A percentile compares a stretch with the other conserved stretches of the same genome.
These are phyloP conservation scores for Purpureocillium lavendulum DNA, from an alignment of 2,329 filamentous ascomycete genomes.

Conservation along the genomic window DNA sequence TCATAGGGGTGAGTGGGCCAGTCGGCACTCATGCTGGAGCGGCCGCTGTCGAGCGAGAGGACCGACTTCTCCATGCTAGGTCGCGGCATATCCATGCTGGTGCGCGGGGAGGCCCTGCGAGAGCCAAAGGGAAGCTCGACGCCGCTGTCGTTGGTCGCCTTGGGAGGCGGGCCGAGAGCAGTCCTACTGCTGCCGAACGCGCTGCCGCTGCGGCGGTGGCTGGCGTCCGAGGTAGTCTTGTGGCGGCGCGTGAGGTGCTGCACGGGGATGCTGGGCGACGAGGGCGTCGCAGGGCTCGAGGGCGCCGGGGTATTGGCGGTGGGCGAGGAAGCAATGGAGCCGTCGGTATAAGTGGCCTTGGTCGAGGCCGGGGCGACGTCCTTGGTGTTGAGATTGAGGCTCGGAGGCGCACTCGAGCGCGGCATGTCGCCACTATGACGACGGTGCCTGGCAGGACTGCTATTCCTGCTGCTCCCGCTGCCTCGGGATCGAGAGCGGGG, in stretches of 20 bases:
- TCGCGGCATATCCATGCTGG: conserved; percentile 5
- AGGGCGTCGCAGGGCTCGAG: background rate
- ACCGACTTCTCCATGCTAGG: conserved; percentile 18
- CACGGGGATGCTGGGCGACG: conserved; percentile 5
- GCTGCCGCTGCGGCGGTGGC: background rate
- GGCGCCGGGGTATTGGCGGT: conserved; percentile 1
- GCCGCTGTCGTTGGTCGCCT: conserved; percentile 23
- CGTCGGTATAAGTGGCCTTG: background rate
- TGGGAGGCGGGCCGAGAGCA: conserved; percentile 9
- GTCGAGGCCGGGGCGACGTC: background rate
- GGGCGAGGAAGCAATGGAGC: conserved; percentile 4
- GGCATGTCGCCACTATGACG: conserved; percentile 9
- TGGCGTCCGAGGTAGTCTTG: too few species aligned
- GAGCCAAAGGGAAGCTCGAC: conserved; percentile 20
- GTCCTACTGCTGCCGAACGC: background rate
- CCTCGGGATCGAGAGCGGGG: conserved; percentile 16
- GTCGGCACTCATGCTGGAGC: conserved; percentile 26
- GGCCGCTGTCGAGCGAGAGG: conserved; percentile 26
- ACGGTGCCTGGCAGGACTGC: conserved; percentile 6
- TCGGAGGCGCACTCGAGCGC: conserved; percentile 4
- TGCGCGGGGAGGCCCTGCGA: background rate
- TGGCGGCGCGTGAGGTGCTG: background rate
- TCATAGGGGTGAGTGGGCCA: conserved; percentile 30
- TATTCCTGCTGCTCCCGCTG: conserved; percentile 10
- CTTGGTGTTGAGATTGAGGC: conserved; percentile 6